Evolutionary conservation across 208 protist species (phyloP).

Genomic region (Trypanosoma lewisi): DNA sequence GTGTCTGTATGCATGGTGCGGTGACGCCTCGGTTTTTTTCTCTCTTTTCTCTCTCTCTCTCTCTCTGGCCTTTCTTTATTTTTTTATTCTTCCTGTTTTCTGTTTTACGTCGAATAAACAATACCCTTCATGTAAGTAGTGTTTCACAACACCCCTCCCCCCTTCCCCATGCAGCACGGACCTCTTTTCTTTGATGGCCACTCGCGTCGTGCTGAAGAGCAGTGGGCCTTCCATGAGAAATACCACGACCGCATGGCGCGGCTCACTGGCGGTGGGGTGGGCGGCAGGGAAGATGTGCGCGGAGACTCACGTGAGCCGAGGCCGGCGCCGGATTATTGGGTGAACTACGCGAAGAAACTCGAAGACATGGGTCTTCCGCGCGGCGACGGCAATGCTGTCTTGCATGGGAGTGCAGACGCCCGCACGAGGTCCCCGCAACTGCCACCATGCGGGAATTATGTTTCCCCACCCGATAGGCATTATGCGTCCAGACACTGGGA

Average conservation of each 20-base stretch:
- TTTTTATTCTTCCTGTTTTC: no score
- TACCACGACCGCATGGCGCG: constrained; percentile 43
- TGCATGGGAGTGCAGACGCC: background rate
- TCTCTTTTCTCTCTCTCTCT: no score
- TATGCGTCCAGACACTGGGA: constrained; percentile 15
- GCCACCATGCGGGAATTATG: background rate
- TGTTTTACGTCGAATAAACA: no score
- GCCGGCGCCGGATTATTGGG: constrained; percentile 21
- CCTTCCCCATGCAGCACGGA: constrained; percentile 8
- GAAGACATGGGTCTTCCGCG: constrained; percentile 16
- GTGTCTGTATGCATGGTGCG: no score
- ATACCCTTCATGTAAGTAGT: no score
- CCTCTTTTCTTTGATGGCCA: constrained; percentile 9
- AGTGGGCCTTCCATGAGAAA: constrained; percentile 41
- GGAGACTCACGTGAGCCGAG: background rate
- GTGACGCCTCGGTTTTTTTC: no score
- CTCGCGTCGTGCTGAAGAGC: constrained; percentile 26
- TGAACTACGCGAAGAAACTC: constrained; percentile 12
- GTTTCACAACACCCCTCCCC: background rate
- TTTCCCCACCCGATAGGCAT: constrained; percentile 5
- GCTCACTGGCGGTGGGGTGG: constrained; percentile 25
- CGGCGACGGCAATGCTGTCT: background rate
- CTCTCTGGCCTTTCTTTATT: no score
- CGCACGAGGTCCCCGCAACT: background rate
- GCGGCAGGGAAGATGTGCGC: constrained; percentile 2